phyloP scores from a whole-genome alignment of 2,329 filamentous ascomycete genomes.

The Thelonectria blattea region DNA sequence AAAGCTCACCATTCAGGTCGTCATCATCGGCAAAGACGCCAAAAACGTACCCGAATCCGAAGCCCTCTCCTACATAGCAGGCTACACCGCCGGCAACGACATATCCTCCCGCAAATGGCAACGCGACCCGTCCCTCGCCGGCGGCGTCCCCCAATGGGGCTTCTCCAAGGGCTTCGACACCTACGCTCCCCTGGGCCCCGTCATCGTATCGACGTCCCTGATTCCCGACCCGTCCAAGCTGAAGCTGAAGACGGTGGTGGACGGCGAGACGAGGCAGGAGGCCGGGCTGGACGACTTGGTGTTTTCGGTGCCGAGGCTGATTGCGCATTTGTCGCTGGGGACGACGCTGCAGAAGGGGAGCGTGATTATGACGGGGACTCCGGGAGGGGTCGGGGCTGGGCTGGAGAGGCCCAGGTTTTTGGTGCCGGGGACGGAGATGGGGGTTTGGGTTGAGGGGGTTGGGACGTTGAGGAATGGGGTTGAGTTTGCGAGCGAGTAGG shows the following conservation, averaged over 20 bases:
- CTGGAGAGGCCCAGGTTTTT: slow-evolving; percentile 48
- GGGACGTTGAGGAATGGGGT: slow-evolving; percentile 50
- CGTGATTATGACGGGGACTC: slow-evolving; percentile 55
- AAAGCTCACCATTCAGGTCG: neutral
- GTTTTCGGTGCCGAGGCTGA: slow-evolving; percentile 48
- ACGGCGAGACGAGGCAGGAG: slow-evolving; percentile 55
- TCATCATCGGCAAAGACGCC: slow-evolving; percentile 57
- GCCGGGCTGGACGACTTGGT: slow-evolving; percentile 49
- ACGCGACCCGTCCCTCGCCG: slow-evolving; percentile 54
- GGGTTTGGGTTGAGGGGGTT: slow-evolving; percentile 47
- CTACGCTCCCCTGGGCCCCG: slow-evolving; percentile 59
- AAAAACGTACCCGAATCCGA: slow-evolving; percentile 53
- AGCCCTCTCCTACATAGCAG: slow-evolving; percentile 57
- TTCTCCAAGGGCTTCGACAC: slow-evolving; percentile 65
- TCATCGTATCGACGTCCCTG: slow-evolving; percentile 49
- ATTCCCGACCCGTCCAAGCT: slow-evolving; percentile 52
- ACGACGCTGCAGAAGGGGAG: slow-evolving; percentile 51
- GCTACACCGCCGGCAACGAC: slow-evolving; percentile 62
- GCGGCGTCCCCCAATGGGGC: slow-evolving; percentile 61
- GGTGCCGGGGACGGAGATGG: slow-evolving; percentile 47
- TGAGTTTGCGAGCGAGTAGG: slow-evolving; percentile 4
- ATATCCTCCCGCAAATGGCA: slow-evolving; percentile 60
- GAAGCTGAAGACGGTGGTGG: slow-evolving; percentile 52
- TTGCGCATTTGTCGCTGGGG: slow-evolving; percentile 47
- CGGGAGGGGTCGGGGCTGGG: slow-evolving; percentile 52